Evolutionary conservation across 2,329 filamentous ascomycete genomes (phyloP), one percentile per base, ranked within the genome.

Genomic region (Penicillium carneum): DNA sequence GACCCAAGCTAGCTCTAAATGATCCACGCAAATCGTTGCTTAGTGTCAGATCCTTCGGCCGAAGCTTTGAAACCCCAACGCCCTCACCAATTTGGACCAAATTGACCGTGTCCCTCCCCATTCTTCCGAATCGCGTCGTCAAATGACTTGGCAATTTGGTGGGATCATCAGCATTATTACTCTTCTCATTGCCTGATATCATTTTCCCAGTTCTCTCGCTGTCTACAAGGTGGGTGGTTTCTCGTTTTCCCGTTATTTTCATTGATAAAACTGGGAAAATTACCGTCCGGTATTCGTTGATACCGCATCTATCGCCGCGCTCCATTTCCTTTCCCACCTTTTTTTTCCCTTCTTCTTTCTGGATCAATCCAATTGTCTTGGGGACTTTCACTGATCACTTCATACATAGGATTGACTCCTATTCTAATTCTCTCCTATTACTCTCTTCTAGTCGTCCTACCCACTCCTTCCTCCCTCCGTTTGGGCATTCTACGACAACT

Each of bases 301-400:
- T 68, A 68, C 66, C 66, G 55, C 33, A 29, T 26, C 58, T 57
- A 64, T 51, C 54, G 53, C 49, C 61, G 61, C 36, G 47, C 47
- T 50, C 47, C 47, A 67, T 65, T 61, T 59, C 34, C 47, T 57
- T 67, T 70, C 67, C 68, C 68, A 69, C 65, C 67, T 68, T 66
- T 69, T 69, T 69, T 70, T 71, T 62, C 63, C 62, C 52, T 45
- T 43, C 55, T 53, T 58, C 39, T 31, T 46, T 45, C 48, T 31
- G 56, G 46, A 38, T 48, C 42, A 38, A 54, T 53, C 26, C 50
- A 53, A 26, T 54, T 53, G 31, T 38, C 48, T 57, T 58, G 43
- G 55, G 59, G 54, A 62, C 52, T 58, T 59, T 48, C 36, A 59
- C 60, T 54, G 60, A 61, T 53, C 59, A 11, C 38, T 55, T 65